phyloP scores from a whole-genome alignment of 805 yeast species.

The Lipomyces spencermartinsiae region DNA sequence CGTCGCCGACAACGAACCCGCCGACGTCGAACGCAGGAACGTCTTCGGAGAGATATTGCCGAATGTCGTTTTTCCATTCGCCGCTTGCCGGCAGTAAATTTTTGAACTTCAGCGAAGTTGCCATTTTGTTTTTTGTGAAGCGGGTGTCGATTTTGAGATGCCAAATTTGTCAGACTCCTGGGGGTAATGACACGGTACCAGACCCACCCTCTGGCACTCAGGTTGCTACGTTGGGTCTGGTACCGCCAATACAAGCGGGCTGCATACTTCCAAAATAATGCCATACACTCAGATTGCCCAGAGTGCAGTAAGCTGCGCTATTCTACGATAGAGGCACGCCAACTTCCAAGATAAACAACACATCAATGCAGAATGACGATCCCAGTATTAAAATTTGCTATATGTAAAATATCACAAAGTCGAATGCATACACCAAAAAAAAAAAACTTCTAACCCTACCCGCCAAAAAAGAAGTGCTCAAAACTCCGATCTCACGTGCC shows the following conservation, averaged over 20 bases:
- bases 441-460: not conserved
- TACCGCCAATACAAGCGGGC: no score
- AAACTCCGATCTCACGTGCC: not conserved
- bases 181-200: no score
- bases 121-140: not conserved
- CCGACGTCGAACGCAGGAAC: slow-evolving; percentile 95
- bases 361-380: not conserved
- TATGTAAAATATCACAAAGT: not conserved
- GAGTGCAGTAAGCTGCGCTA: no score
- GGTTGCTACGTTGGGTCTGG: no score
- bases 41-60: slow-evolving; percentile 81
- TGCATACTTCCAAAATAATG: no score
- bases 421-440: not conserved
- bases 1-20: slow-evolving; percentile 91
- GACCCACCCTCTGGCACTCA: no score
- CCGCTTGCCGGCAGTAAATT: slow-evolving; percentile 78
- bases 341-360: no score
- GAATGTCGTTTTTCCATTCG: slow-evolving; percentile 79
- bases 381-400: not conserved
- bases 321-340: no score
- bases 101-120: slow-evolving; percentile 30
- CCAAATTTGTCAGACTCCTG: no score
- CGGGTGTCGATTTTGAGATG: no score
- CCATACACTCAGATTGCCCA: no score
- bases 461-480: not conserved